A percentile compares a stretch with the other conserved stretches of the same genome.
phyloP scores from a whole-genome alignment of 2,329 filamentous ascomycete genomes.

The Cytospora chrysosperma region DNA sequence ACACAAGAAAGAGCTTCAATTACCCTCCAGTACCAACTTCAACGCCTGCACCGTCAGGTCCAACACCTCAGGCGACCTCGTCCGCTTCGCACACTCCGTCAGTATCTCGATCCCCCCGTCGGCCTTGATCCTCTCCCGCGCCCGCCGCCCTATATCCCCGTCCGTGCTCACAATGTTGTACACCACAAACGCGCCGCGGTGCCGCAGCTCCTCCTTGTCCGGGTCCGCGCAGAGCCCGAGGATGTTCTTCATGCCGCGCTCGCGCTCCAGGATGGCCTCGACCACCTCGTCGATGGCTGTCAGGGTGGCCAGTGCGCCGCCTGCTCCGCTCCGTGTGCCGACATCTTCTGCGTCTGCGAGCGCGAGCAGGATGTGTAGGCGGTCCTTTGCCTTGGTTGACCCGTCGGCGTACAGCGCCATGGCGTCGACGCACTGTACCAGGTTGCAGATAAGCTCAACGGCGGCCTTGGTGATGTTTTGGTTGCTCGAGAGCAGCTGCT shows the following conservation, averaged over 20 bases:
- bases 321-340: constrained; percentile 77
- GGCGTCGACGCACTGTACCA: constrained; percentile 69
- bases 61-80: constrained; percentile 67
- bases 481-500: constrained; percentile 77
- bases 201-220: constrained; percentile 60
- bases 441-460: constrained; percentile 88
- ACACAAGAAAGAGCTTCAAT: neutral
- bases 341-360: constrained; percentile 83
- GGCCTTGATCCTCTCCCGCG: constrained; percentile 58
- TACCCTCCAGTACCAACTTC: constrained; percentile 59
- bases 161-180: constrained; percentile 70
- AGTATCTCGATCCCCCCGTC: constrained; percentile 66
- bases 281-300: constrained; percentile 77
- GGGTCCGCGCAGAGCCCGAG: constrained; percentile 76
- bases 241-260: constrained; percentile 74
- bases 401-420: constrained; percentile 68
- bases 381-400: constrained; percentile 64
- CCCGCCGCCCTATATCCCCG: constrained; percentile 62
- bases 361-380: constrained; percentile 81
- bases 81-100: constrained; percentile 68
- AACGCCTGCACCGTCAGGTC: constrained; percentile 70
- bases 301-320: constrained; percentile 82
- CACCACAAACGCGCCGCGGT: constrained; percentile 73
- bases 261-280: constrained; percentile 65
- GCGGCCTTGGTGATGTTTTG: constrained; percentile 75